Evolutionary conservation across 208 protist species (phyloP).

Genomic region (Acanthamoeba lugdunensis): DNA sequence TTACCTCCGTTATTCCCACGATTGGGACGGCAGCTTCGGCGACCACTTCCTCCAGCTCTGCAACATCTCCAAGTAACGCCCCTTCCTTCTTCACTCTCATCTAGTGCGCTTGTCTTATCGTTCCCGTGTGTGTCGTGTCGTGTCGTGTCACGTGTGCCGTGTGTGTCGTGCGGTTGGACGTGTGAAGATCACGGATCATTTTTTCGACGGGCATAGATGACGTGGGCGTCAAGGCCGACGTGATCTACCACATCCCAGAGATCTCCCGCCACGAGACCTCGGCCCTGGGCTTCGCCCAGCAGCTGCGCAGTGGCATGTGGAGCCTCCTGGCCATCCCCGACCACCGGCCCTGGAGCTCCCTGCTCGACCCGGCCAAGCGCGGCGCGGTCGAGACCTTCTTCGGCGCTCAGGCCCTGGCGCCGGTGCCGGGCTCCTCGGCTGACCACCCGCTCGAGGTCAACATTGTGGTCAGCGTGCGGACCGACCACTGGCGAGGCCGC

Average conservation of each 20-base stretch:
- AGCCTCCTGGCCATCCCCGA: not conserved
- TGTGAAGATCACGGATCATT: not conserved
- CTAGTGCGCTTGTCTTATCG: not conserved
- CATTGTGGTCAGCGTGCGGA: not conserved
- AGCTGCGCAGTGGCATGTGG: not conserved
- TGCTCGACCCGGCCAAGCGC: not conserved
- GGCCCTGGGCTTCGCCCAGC: not conserved
- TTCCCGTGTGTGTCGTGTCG: not conserved
- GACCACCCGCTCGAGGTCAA: slow-evolving; percentile 19
- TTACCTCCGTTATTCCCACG: no score
- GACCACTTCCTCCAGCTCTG: not conserved
- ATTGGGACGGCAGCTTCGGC: not conserved
- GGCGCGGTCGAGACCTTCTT: not conserved
- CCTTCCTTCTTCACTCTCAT: not conserved
- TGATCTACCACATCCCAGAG: not conserved
- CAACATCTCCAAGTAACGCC: not conserved
- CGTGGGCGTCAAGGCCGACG: not conserved
- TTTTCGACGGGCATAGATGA: not conserved
- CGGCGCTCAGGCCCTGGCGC: not conserved
- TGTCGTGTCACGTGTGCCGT: not conserved
- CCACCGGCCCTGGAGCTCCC: slow-evolving; percentile 8
- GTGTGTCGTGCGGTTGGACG: not conserved
- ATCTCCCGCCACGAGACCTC: not conserved
- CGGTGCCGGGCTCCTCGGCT: not conserved
- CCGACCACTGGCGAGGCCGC: not conserved